Evolutionary conservation across 1,139 yeast genomes (phyloP), one percentile per base, ranked within the genome.

Genomic region (Yamadazyma oceani): DNA sequence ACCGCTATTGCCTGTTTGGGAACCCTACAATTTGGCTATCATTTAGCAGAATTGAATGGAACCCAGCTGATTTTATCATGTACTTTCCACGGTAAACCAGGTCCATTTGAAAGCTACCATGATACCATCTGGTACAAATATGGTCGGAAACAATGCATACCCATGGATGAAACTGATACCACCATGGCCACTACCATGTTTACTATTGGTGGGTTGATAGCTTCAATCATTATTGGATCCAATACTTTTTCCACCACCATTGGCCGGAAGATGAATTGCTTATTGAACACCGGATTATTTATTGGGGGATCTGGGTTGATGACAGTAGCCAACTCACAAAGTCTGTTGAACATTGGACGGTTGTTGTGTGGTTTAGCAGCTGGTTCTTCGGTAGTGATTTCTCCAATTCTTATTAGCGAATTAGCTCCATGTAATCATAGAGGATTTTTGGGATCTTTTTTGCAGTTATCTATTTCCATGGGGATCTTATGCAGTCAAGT

Each of bases 11-110:
- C 82, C 2, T 82, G 90, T 48, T 54, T 86, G 24, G 84, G 88
- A 7, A 80, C 94, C 1, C 62, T 88, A n/a, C 96, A 87, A 55
- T 89, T 82, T 59, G 97, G 97, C 2, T 87, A 82, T 57, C 96
- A 89, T 57, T 74, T 89, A 73, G 82, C 96, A 0, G 96, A 88
- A 54, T 66, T 89, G 46, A 89, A 89, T 61, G 95, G 95, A 2
- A 94, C 96, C 0, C 82, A 80, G 38, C 73, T 73, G 17, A 73
- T 79, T 12, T 64, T 86, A 26, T 70, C 85, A 5, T 85, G 75
- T 44, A 51, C 49, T 25, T 45, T 45, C 33, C 48, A 50, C 27
- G 21, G 21, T 5, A 46, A 45, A 28, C 45, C 48, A 3, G 67
- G 66, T 3, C 58, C 59, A 1, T 41, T 42, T 17, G 50, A 53